Evolutionary conservation across 1,284 basidiomycete genomes (phyloP).

Genomic region (Schizophyllum commune): DNA sequence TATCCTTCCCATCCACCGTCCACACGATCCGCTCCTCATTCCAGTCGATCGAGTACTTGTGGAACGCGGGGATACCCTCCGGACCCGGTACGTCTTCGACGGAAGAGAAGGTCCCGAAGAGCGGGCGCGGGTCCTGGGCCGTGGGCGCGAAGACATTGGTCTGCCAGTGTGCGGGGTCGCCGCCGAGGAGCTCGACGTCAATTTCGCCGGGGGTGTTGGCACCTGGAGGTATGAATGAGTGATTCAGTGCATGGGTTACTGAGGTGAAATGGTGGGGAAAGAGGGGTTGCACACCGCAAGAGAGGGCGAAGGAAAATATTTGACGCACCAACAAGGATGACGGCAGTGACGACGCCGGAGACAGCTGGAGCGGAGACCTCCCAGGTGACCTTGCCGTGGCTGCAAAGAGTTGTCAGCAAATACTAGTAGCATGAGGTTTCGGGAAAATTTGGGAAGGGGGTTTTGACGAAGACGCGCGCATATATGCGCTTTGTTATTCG

Average conservation of each 20-base stretch:
- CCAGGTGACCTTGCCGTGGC: slow-evolving; percentile 30
- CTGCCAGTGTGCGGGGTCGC: slow-evolving; percentile 33
- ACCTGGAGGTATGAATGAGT: too few relatives aligned
- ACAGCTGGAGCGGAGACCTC: slow-evolving; percentile 25
- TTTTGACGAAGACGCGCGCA: too few relatives aligned
- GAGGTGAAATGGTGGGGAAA: not conserved
- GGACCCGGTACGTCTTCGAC: slow-evolving; percentile 21
- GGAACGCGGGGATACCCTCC: slow-evolving; percentile 18
- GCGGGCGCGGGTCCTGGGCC: slow-evolving; percentile 23
- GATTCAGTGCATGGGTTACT: too few relatives aligned
- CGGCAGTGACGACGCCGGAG: slow-evolving; percentile 31
- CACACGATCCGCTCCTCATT: slow-evolving; percentile 32
- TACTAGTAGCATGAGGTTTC: too few relatives aligned
- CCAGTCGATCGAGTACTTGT: slow-evolving; percentile 38
- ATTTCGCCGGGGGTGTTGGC: slow-evolving; percentile 30
- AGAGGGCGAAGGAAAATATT: not conserved
- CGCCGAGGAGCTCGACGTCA: slow-evolving; percentile 37
- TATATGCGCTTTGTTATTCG: too few relatives aligned
- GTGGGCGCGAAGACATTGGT: slow-evolving; percentile 36
- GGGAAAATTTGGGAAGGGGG: too few relatives aligned
- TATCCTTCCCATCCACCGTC: slow-evolving; percentile 31
- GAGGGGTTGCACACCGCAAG: not conserved
- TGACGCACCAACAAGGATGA: slow-evolving; percentile 30
- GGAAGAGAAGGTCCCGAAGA: slow-evolving; percentile 31
- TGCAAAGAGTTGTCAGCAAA: slow-evolving; percentile 5